Evolutionary conservation across 2,329 filamentous ascomycete genomes (phyloP), one percentile per base, ranked within the genome.

Genomic region (Trichophyton benhamiae): DNA sequence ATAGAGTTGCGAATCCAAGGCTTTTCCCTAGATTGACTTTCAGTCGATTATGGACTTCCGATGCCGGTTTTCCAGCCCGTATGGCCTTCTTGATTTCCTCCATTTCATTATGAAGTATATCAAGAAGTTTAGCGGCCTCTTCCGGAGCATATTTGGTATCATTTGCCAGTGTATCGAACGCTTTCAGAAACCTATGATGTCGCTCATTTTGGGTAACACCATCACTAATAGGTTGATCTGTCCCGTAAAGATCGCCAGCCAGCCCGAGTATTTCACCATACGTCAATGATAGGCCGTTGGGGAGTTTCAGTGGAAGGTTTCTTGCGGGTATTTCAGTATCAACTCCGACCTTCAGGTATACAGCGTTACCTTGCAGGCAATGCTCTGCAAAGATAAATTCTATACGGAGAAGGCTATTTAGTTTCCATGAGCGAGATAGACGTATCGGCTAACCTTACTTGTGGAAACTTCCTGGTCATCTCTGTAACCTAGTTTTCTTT

Each of bases 311-410:
- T 13, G 57, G 57, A 33, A 46, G 42, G 15, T 48, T 48, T 17
- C 25, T 48, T 1, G 57, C 57, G 41, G 27, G 42, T 30, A 46
- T 41, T 27, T 48, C 42, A 48, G 38, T 59, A 5, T 48, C 27
- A 25, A 20, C 57, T 11, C 41, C 57, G 13, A 59, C 25, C 20
- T 44, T 59, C 13, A 59, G 27, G 38, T 22, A 7, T 9, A 59
- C n/a, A 33, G 42, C 25, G 38, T 59, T 42, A 2, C 57, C 57
- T 13, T 42, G 42, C 27, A 42, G 15, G 13, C 38, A 33, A 59
- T 59, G 57, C 25, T 59, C 57, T n/a, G 17, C 57, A 30, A 48
- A 59, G 57, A 33, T 13, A 20, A 59, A 59, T 59, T 59, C 57
- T 59, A 48, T 11, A 22, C 3, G 13, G 7, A 30, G 27, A 30